phyloP scores from a whole-genome alignment of 2,329 filamentous ascomycete genomes.

The Cercospora sojina region DNA sequence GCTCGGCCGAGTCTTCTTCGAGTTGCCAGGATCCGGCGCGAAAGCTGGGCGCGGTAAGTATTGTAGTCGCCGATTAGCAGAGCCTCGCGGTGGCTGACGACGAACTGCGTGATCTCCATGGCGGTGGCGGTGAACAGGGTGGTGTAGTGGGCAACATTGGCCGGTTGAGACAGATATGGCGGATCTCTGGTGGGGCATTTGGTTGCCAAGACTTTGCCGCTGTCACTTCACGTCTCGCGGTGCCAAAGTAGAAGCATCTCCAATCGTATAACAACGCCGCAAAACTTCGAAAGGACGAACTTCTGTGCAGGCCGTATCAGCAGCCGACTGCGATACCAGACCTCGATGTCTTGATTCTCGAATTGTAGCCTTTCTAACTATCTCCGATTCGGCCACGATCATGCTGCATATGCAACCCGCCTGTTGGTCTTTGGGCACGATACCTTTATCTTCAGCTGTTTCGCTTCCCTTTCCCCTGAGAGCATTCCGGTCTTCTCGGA shows the following conservation, averaged over 20 bases:
- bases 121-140: neutral
- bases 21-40: constrained; percentile 76
- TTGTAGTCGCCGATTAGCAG: constrained; percentile 86
- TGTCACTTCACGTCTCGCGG: neutral
- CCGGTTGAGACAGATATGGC: constrained; percentile 2
- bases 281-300: too few species aligned
- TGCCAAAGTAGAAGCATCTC: neutral
- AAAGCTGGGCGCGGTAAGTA: constrained; percentile 76
- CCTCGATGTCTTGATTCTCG: too few species aligned
- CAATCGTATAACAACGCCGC: too few species aligned
- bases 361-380: too few species aligned
- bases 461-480: neutral
- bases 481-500: neutral
- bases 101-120: constrained; percentile 89
- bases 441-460: neutral
- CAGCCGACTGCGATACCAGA: neutral
- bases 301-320: too few species aligned
- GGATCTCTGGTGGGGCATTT: constrained; percentile 2
- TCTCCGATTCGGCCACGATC: neutral
- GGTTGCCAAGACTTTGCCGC: neutral
- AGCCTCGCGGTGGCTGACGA: constrained; percentile 77
- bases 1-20: constrained; percentile 82
- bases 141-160: neutral
- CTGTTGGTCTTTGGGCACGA: neutral
- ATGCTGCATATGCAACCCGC: neutral